A percentile compares a stretch with the other conserved stretches of the same genome.
phyloP scores from a whole-genome alignment of 768 basidiomycete species.

The Lactarius psammicola region DNA sequence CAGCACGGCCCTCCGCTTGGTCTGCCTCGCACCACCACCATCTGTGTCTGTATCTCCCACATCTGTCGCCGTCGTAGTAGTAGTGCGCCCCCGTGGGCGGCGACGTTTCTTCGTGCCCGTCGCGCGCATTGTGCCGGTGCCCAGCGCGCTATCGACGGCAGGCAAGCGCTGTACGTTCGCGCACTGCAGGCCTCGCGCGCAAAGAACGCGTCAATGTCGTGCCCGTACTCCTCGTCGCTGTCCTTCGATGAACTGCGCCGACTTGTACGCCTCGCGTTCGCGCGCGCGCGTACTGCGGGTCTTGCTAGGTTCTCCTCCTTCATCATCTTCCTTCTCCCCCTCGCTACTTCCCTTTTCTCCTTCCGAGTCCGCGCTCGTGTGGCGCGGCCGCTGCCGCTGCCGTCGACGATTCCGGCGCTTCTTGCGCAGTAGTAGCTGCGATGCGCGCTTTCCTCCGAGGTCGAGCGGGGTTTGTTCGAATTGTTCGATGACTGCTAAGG shows the following conservation, averaged over 20 bases:
- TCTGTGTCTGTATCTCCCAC: neutral
- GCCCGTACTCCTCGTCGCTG: constrained; percentile 74
- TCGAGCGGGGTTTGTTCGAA: constrained; percentile 82
- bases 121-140: constrained; percentile 46
- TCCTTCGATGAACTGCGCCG: constrained; percentile 90
- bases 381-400: constrained; percentile 49
- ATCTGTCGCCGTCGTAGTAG: constrained; percentile 31
- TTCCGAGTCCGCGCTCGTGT: constrained; percentile 47
- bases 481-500: constrained; percentile 74
- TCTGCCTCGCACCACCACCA: constrained; percentile 31
- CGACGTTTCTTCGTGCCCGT: constrained; percentile 60
- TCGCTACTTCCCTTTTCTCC: constrained; percentile 28
- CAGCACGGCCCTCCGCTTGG: constrained; percentile 32
- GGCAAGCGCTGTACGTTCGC: constrained; percentile 49
- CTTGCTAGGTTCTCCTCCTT: constrained; percentile 37
- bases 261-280: constrained; percentile 77
- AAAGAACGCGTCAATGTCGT: constrained; percentile 79
- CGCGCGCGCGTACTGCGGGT: constrained; percentile 58
- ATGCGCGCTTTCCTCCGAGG: constrained; percentile 71
- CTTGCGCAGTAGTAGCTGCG: constrained; percentile 69
- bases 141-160: constrained; percentile 44
- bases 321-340: constrained; percentile 38
- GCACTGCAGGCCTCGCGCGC: constrained; percentile 63
- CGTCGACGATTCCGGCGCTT: constrained; percentile 49
- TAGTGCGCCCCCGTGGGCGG: constrained; percentile 44